These are phyloP conservation scores for Triticum aestivum DNA, from an alignment of 176 grass and related monocot genomes.

Conservation along the genomic window IWGSC_CS_RefSeq_v2.1 NC_057803.1:67176826-67177325, in stretches of 20 bases:
- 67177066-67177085: conserved; percentile 53
- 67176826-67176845: background rate
- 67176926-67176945: background rate
- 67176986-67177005: conserved; percentile 4
- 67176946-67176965: background rate
- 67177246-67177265: conserved; percentile 41
- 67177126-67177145: conserved; percentile 38
- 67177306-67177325: background rate
- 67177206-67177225: conserved; percentile 9
- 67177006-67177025: conserved; percentile 12
- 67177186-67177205: conserved; percentile 44
- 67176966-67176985: conserved; percentile 32
- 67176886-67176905: background rate
- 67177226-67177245: conserved; percentile 4
- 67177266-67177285: conserved; percentile 46
- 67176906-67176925: background rate
- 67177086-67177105: conserved; percentile 51
- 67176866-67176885: background rate
- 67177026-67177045: conserved; percentile 44
- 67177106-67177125: conserved; percentile 45
- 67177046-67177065: conserved; percentile 60
- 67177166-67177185: conserved; percentile 54
- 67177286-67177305: background rate
- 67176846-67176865: background rate
- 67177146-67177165: conserved; percentile 40